phyloP scores from a whole-genome alignment of 177 flowering plant species.

The Tripterygium wilfordii region DNA sequence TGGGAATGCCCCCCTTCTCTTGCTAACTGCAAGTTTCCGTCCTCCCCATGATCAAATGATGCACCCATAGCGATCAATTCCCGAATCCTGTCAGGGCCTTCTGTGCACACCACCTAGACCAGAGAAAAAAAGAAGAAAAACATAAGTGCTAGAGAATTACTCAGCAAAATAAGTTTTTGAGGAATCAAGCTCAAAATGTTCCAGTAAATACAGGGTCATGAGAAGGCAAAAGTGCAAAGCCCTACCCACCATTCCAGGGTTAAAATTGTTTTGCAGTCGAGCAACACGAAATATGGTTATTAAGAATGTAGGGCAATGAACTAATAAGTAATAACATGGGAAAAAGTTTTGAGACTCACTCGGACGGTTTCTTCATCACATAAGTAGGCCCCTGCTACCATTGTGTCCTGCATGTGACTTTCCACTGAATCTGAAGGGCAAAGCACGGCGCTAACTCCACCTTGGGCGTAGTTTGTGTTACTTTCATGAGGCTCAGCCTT shows the following conservation, averaged over 20 bases:
- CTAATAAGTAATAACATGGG: too few species aligned
- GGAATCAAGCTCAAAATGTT: too few species aligned
- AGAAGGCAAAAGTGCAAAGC: too few species aligned
- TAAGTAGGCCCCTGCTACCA: constrained; percentile 93
- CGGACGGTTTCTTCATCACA: constrained; percentile 98
- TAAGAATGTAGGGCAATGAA: too few species aligned
- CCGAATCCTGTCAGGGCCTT: constrained; percentile 92
- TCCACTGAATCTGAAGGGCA: constrained; percentile 89
- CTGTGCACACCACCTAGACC: constrained; percentile 98
- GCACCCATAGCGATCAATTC: constrained; percentile 96
- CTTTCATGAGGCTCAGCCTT: constrained; percentile 96
- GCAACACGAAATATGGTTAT: too few species aligned
- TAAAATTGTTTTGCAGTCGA: too few species aligned
- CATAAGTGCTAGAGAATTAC: too few species aligned
- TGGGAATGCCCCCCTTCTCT: constrained; percentile 99
- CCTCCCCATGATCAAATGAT: constrained; percentile 97
- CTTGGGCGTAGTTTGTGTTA: constrained; percentile 98
- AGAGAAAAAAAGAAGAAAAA: too few species aligned
- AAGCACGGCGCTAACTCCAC: constrained; percentile 96
- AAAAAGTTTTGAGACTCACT: constrained; percentile 51
- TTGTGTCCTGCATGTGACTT: constrained; percentile 91
- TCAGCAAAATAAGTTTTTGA: too few species aligned
- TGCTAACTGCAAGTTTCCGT: constrained; percentile 95
- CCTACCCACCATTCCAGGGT: too few species aligned
- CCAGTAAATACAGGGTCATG: too few species aligned